These are phyloP conservation scores for Saccharum hybrid DNA, from an alignment of 202 grass and related monocot species.

Conservation along the genomic window DNA sequence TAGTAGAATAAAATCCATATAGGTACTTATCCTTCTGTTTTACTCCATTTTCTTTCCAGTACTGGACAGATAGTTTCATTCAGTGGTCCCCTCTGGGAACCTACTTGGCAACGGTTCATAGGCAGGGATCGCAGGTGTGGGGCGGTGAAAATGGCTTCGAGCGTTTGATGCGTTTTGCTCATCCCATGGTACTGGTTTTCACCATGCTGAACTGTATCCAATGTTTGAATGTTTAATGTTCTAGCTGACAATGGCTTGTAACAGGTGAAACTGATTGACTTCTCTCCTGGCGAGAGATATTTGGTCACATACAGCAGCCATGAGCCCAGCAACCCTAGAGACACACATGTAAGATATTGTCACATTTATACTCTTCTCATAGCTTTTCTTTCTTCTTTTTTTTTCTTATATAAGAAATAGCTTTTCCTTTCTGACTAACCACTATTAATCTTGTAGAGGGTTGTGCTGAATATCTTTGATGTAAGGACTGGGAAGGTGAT, in stretches of 20 bases:
- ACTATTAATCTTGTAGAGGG: constrained; percentile 51
- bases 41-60: constrained; percentile 49
- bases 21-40: constrained; percentile 14
- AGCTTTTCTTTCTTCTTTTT: background rate
- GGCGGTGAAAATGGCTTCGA: constrained; percentile 79
- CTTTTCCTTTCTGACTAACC: constrained; percentile 26
- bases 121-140: constrained; percentile 86
- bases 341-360: constrained; percentile 69
- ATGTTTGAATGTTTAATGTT: constrained; percentile 9
- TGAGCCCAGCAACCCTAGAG: constrained; percentile 88
- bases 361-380: constrained; percentile 10
- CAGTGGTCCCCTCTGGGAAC: constrained; percentile 96
- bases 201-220: background rate
- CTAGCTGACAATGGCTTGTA: constrained; percentile 44
- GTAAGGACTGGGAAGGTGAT: constrained; percentile 87
- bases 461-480: constrained; percentile 87
- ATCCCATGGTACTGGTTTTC: constrained; percentile 60
- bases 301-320: constrained; percentile 88
- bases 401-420: background rate
- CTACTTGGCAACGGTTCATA: constrained; percentile 87
- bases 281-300: constrained; percentile 88
- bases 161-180: constrained; percentile 74
- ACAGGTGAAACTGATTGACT: constrained; percentile 93
- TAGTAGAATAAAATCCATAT: constrained; percentile 7
- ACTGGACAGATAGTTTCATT: constrained; percentile 90